Base-by-base conservation (phyloP, 1,284 basidiomycete genomes). In the Rhodotorula sp. region DNA sequence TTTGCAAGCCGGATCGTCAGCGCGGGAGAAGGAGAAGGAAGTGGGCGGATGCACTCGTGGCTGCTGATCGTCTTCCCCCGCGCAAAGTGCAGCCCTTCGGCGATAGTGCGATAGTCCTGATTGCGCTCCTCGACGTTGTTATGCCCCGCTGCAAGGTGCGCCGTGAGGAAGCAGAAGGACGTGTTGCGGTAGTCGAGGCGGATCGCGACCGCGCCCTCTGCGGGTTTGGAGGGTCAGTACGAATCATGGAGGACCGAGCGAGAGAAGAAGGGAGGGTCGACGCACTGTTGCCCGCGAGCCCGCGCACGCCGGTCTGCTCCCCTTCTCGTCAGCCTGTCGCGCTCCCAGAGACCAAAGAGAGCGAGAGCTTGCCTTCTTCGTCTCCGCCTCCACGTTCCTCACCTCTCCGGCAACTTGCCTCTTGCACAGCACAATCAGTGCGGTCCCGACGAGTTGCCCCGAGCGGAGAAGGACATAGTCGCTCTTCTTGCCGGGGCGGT, bases 131-230 rank as follows among this genome's bases (percentile, higher is more conserved):
- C 90, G 19, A 92, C 85, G 78, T 96, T 97, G 12, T 85, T 81
- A 78, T 96, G 94, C 7, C 97, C 97, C 12, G 97, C 95, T 25
- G 97, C 94, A 59, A 99, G 86, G 82, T 99, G 97, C 1, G 92
- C 92, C 0, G 96, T 97, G 78, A 99, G 84, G 83, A 99, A 94
- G 82, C 97, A 99, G 78, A 99, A 90, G 60, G 87, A 90, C 12
- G 94, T 91, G 80, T 97, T 94, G 78, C 90, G 87, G 77, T 92
- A 91, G 55, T 97, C 90, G 70, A 99, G 84, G 32, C 97, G 89
- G 76, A 99, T 91, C 5, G 90, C 94, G 13, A 97, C 92, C 19
- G 93, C 95, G 29, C 83, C 83, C 75, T 84, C 74, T 75, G 61
- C 46, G 5, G 10, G 13, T 1, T 0, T 15, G 12, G 15, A 21